Conservation (phyloP, 371 early-diverging fungal genomes). For the Capniomyces stellatus region DNA sequence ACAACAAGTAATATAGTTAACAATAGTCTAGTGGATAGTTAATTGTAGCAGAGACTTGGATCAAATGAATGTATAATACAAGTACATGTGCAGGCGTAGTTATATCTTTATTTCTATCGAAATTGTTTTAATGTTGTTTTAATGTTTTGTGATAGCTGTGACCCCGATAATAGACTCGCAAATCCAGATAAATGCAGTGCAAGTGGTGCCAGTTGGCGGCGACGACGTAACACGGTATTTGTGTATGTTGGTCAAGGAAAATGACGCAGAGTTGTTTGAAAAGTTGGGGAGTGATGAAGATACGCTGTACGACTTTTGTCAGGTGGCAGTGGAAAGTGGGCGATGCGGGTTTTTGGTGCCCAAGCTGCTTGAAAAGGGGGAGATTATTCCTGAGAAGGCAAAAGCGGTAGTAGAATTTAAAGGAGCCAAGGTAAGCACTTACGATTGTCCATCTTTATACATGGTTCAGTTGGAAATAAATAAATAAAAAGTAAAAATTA, state of each 20-base stretch:
- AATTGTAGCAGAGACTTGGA: too few species aligned
- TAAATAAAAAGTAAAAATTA: background rate
- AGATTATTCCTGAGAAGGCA: conserved; percentile 12
- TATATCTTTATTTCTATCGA: too few species aligned
- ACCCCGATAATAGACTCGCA: conserved; percentile 1
- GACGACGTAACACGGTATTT: background rate
- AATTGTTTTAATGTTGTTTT: too few species aligned
- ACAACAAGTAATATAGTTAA: conserved; percentile 26
- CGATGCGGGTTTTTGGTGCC: background rate
- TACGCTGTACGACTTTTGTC: background rate
- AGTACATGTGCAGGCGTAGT: too few species aligned
- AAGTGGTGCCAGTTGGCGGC: background rate
- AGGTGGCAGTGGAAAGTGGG: background rate
- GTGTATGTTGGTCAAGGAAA: background rate
- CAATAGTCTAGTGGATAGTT: too few species aligned
- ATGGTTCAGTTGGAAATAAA: conserved; percentile 13
- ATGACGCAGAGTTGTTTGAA: background rate
- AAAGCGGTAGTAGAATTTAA: conserved; percentile 30
- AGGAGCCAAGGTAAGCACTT: conserved; percentile 32
- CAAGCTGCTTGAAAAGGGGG: background rate
- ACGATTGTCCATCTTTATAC: conserved; percentile 3
- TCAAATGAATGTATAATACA: too few species aligned
- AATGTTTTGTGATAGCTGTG: conserved; percentile 1
- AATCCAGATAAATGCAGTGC: background rate
- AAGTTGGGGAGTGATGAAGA: background rate